phyloP scores from a whole-genome alignment of 768 basidiomycete species.

The Scleroderma bovista region DNA sequence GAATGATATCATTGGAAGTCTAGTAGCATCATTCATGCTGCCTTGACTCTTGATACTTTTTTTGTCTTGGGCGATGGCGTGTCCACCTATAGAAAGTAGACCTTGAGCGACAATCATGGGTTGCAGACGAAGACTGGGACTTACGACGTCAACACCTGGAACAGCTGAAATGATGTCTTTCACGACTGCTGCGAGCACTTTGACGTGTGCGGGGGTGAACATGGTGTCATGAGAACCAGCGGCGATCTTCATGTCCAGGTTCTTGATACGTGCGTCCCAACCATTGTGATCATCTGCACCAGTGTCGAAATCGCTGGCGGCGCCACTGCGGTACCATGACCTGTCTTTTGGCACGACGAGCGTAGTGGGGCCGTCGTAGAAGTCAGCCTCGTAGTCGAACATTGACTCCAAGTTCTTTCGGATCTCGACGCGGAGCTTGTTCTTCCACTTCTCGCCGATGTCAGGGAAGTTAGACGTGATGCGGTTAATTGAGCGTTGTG shows the following conservation, averaged over 20 bases:
- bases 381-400: slow-evolving; percentile 28
- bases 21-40: too few species aligned
- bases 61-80: neutral
- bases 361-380: slow-evolving; percentile 19
- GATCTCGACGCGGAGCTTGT: slow-evolving; percentile 24
- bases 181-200: slow-evolving; percentile 22
- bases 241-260: slow-evolving; percentile 23
- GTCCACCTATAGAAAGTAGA: too few species aligned
- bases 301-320: slow-evolving; percentile 25
- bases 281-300: slow-evolving; percentile 28
- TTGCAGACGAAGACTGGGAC: neutral
- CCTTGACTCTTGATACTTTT: neutral
- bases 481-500: slow-evolving; percentile 22
- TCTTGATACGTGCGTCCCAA: slow-evolving; percentile 23
- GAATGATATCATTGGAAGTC: too few species aligned
- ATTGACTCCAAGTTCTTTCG: slow-evolving; percentile 30
- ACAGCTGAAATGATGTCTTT: slow-evolving; percentile 10
- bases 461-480: slow-evolving; percentile 28
- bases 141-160: neutral
- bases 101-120: neutral
- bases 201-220: slow-evolving; percentile 28
- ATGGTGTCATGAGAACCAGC: slow-evolving; percentile 28
- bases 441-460: slow-evolving; percentile 28
- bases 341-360: slow-evolving; percentile 28
- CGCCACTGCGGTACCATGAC: slow-evolving; percentile 29